Evolutionary conservation across 208 protist genomes (phyloP).

Genomic region (Spongospora subterranea): DNA sequence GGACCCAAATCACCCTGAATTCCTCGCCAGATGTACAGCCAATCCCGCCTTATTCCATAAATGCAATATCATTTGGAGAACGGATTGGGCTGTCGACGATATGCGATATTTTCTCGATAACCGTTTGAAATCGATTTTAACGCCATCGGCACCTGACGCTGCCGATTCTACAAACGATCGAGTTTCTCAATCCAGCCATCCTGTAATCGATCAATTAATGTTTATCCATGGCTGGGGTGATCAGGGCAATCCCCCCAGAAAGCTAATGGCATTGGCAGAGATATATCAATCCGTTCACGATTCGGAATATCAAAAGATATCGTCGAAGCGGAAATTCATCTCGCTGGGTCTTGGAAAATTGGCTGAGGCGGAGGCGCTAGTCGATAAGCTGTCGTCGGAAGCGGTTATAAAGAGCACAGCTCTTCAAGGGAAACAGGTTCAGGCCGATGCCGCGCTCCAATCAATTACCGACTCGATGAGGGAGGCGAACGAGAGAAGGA

Average conservation of each 20-base stretch:
- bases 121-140: neutral
- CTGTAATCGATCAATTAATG: neutral
- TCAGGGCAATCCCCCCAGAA: neutral
- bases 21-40: slow-evolving; percentile 85
- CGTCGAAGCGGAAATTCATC: neutral
- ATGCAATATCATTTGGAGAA: slow-evolving; percentile 94
- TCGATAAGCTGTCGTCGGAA: slow-evolving; percentile 59
- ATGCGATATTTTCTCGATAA: slow-evolving; percentile 4
- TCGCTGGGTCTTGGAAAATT: slow-evolving; percentile 9
- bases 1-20: slow-evolving; percentile 89
- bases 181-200: neutral
- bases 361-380: slow-evolving; percentile 32
- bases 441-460: slow-evolving; percentile 91
- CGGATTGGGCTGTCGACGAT: slow-evolving; percentile 81
- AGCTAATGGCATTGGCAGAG: neutral
- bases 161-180: neutral
- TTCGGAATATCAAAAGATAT: neutral
- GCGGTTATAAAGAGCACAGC: slow-evolving; percentile 60
- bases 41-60: slow-evolving; percentile 94
- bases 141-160: neutral
- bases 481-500: slow-evolving; percentile 86
- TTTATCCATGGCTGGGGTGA: neutral
- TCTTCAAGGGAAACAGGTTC: slow-evolving; percentile 88
- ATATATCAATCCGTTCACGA: neutral
- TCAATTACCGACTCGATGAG: slow-evolving; percentile 94